Percentiles rank a stretch among this genome's conserved stretches.
phyloP scores from a whole-genome alignment of 164 flowering plant genomes.

The Kalanchoe fedtschenkoi region DNA sequence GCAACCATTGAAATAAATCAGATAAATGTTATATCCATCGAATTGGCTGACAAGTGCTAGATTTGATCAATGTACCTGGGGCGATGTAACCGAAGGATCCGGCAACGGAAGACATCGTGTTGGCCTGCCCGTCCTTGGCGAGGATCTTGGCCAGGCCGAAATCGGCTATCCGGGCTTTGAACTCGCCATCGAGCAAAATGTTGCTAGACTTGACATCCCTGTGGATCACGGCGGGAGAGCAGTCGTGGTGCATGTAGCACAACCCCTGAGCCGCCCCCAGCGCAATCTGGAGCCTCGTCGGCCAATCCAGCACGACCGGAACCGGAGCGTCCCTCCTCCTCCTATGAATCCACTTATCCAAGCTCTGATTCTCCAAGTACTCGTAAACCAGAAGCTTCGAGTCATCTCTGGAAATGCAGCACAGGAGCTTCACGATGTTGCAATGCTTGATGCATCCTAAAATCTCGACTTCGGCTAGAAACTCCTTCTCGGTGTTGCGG shows the following conservation, averaged over 20 bases:
- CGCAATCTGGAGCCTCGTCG: conserved; percentile 48
- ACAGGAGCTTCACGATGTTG: conserved; percentile 54
- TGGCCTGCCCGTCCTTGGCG: conserved; percentile 23
- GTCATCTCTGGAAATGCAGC: conserved; percentile 41
- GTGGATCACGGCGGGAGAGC: conserved; percentile 54
- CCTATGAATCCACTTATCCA: conserved; percentile 49
- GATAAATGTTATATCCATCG: not conserved
- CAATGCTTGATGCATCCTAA: conserved; percentile 44
- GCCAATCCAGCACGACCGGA: conserved; percentile 41
- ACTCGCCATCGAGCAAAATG: conserved; percentile 47
- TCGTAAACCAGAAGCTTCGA: conserved; percentile 64
- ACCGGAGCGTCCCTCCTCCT: conserved; percentile 6
- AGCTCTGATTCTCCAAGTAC: conserved; percentile 50
- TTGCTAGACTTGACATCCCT: conserved; percentile 75
- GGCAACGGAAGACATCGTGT: conserved; percentile 38
- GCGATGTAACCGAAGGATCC: conserved; percentile 78
- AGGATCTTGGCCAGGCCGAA: conserved; percentile 62
- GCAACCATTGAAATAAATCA: not conserved
- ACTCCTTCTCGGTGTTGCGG: conserved; percentile 39
- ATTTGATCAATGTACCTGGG: conserved; percentile 31
- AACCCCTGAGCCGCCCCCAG: conserved; percentile 67
- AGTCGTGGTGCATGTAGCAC: conserved; percentile 61
- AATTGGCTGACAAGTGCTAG: not conserved
- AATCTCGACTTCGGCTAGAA: conserved; percentile 47
- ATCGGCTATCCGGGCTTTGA: conserved; percentile 65